These are phyloP conservation scores for Ophiocordyceps unilateralis DNA, from an alignment of 2,329 filamentous ascomycete genomes.

Conservation along the genomic window DNA sequence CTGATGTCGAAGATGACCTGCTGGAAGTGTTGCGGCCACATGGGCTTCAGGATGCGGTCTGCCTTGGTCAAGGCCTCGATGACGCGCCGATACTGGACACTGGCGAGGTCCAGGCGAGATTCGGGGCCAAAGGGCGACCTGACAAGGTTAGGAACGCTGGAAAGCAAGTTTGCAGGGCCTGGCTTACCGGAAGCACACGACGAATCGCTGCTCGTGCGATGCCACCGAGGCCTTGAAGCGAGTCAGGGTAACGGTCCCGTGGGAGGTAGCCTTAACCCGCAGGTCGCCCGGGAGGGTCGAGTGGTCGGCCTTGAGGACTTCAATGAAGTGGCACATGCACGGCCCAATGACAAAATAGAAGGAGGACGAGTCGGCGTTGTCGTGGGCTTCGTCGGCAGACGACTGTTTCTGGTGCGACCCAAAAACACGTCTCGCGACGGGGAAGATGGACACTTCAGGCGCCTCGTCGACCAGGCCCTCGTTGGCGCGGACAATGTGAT, in stretches of 20 bases:
- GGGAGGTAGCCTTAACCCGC: conserved; percentile 29
- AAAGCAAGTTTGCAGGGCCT: background rate
- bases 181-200: conserved; percentile 34
- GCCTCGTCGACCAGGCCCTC: conserved; percentile 15
- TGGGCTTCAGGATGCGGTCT: conserved; percentile 38
- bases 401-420: conserved; percentile 22
- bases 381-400: conserved; percentile 25
- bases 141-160: background rate
- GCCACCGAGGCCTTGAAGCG: conserved; percentile 31
- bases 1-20: conserved; percentile 33
- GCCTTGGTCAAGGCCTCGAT: conserved; percentile 35
- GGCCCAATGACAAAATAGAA: conserved; percentile 37
- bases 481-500: conserved; percentile 25
- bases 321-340: conserved; percentile 33
- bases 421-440: conserved; percentile 30
- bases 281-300: conserved; percentile 25
- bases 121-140: conserved; percentile 26
- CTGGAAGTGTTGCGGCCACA: conserved; percentile 39
- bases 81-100: conserved; percentile 34
- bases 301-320: conserved; percentile 28
- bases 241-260: conserved; percentile 34
- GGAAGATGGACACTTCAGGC: conserved; percentile 26
- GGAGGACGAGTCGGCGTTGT: conserved; percentile 29
- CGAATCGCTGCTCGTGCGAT: conserved; percentile 36
- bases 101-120: conserved; percentile 31